phyloP scores from a whole-genome alignment of 345 rosid genomes.

The Pistacia atlantica region DNA sequence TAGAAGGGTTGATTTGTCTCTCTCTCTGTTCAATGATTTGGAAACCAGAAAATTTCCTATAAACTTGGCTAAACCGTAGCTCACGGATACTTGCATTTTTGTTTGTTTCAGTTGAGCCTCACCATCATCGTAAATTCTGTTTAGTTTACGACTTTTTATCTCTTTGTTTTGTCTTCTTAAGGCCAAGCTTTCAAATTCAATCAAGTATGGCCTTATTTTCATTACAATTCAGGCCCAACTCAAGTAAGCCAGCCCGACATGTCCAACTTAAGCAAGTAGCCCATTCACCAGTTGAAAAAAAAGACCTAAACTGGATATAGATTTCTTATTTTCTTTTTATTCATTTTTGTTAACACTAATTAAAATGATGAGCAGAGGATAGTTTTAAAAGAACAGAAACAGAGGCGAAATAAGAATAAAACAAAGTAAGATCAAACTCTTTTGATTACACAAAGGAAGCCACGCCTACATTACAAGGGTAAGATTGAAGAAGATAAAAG shows the following conservation, averaged over 20 bases:
- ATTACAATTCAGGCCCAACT: no score
- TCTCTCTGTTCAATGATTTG: conserved; percentile 13
- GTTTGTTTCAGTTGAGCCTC: not conserved
- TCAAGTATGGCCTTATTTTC: no score
- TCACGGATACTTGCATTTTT: not conserved
- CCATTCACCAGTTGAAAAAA: no score
- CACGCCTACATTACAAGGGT: not conserved
- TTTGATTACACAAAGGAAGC: not conserved
- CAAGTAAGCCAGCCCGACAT: no score
- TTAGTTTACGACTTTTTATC: not conserved
- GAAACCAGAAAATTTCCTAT: conserved; percentile 47
- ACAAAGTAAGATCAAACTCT: not conserved
- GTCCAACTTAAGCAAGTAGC: no score
- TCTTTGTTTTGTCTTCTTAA: no score
- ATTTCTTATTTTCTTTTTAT: no score
- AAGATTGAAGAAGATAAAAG: not conserved
- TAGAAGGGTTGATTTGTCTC: conserved; percentile 19
- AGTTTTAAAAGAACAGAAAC: no score
- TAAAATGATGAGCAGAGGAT: no score
- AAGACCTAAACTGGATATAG: no score
- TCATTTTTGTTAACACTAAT: no score
- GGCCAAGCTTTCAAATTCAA: no score
- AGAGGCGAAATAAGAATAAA: not conserved
- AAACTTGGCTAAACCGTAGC: conserved; percentile 34
- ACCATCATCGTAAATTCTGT: not conserved